A percentile compares a stretch with the other conserved stretches of the same genome.
These are phyloP conservation scores for Boletus barrowsii DNA, from an alignment of 768 basidiomycete species.

Conservation along the genomic window DNA sequence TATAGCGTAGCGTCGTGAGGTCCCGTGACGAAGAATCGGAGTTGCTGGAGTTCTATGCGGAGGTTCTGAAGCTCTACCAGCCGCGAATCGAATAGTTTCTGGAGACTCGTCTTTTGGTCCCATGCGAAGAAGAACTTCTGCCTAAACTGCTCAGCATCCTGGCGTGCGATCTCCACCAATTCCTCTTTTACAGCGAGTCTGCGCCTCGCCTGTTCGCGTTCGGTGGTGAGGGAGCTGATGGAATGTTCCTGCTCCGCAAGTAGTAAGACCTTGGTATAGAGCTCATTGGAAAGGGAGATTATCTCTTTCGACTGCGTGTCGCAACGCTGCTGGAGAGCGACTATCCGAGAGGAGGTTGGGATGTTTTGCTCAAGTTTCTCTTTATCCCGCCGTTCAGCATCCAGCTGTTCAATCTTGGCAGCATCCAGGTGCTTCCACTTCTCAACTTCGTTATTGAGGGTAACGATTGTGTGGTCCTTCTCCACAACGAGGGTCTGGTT, in stretches of 20 bases:
- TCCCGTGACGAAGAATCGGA: neutral
- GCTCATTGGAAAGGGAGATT: neutral
- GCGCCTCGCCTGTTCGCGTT: neutral
- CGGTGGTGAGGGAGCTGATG: neutral
- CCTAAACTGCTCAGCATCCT: conserved; percentile 1
- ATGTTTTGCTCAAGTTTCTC: neutral
- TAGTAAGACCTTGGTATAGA: neutral
- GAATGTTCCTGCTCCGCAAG: conserved; percentile 3
- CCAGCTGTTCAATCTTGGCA: too few relatives aligned
- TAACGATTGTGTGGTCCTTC: too few relatives aligned
- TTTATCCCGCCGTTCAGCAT: neutral
- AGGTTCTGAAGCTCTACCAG: neutral
- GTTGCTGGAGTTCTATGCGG: neutral
- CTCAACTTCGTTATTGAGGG: too few relatives aligned
- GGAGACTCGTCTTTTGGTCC: neutral
- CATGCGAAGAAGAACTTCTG: neutral
- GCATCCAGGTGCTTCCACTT: too few relatives aligned
- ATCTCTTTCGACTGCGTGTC: neutral
- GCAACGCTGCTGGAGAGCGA: neutral
- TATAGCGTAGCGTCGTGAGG: too few relatives aligned
- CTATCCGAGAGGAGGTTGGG: neutral
- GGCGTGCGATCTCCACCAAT: neutral
- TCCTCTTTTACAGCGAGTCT: neutral
- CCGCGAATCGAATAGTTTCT: neutral
- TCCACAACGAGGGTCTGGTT: too few relatives aligned